These are phyloP conservation scores for Paecilomyces sp. DNA, from an alignment of 2,329 filamentous ascomycete genomes.

Conservation along the genomic window DNA sequence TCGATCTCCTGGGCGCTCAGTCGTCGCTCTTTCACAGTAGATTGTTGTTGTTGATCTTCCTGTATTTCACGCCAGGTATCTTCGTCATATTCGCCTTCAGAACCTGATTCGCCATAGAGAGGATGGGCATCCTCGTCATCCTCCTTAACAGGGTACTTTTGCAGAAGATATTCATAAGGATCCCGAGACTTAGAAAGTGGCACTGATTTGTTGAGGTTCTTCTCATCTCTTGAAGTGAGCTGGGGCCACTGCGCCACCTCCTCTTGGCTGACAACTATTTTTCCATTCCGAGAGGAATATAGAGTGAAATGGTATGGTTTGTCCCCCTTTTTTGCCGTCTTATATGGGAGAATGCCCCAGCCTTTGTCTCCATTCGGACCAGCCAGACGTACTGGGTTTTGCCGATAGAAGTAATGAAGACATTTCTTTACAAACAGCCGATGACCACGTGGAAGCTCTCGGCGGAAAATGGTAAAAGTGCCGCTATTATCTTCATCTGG, in stretches of 20 bases:
- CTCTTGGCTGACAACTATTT: conserved; percentile 19
- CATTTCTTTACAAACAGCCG: conserved; percentile 23
- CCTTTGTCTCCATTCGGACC: conserved; percentile 11
- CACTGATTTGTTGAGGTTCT: neutral
- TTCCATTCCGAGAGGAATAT: conserved; percentile 17
- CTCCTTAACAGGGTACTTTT: conserved; percentile 35
- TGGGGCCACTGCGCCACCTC: conserved; percentile 21
- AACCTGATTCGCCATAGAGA: conserved; percentile 49
- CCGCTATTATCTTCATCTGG: conserved; percentile 16
- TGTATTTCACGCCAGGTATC: conserved; percentile 55
- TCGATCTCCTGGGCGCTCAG: conserved; percentile 45
- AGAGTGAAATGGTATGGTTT: conserved; percentile 19
- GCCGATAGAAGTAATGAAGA: conserved; percentile 19
- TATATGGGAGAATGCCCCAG: conserved; percentile 23
- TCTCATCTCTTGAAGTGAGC: conserved; percentile 5
- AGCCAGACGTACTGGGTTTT: conserved; percentile 15
- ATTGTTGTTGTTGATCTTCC: conserved; percentile 6
- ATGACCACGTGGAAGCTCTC: conserved; percentile 16
- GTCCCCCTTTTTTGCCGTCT: conserved; percentile 5
- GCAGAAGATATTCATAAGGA: conserved; percentile 28
- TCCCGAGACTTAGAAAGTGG: conserved; percentile 6
- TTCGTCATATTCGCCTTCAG: conserved; percentile 49
- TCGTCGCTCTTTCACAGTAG: conserved; percentile 13
- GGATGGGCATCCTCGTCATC: conserved; percentile 42
- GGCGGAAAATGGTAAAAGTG: conserved; percentile 16